Evolutionary conservation across 768 basidiomycete genomes (phyloP), one percentile per base, ranked within the genome.

Genomic region (Hygrophoropsis aurantiaca): DNA sequence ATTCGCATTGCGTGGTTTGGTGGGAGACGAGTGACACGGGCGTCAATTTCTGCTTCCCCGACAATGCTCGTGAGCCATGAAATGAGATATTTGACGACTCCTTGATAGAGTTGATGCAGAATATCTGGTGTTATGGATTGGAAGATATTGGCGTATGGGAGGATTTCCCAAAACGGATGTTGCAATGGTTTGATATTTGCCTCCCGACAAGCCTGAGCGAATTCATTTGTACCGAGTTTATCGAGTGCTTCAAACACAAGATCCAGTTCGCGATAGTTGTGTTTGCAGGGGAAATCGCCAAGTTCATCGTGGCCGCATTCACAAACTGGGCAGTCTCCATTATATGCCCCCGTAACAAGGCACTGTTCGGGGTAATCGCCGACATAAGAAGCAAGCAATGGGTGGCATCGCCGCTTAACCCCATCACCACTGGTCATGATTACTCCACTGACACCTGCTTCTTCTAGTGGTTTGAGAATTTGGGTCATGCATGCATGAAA

Each of bases 401-500:
- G 60, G 56, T 67, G 64, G 11, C 53, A 50, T 24, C 73, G 75
- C 32, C 70, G 71, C n/a, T 74, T 40, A 19, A 74, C 54, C 0
- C 72, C 69, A 46, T 71, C 63, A 4, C 66, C 65, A 36, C 61
- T 65, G 0, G 34, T 13, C 58, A 74, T 59, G 0, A 55, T 30
- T 11, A 71, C 50, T 7, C 73, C 73, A 7, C 55, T 38, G 0
- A 26, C 4, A 0, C 70, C 71, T 3, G 68, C 60, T 4, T 34
- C 15, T 11, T 53, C 44, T 1, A 74, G 50, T 1, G 70, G 68
- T 27, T 35, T 30, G 10, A 71, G 35, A 13, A 73, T 64, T 9
- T 46, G 27, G 3, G 44, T 7, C 49, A 73, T 58, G 42, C 66
- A 71, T 0, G 55, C 53, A 51, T 76, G 72, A 51, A 70, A 75